Base-by-base conservation (phyloP, 139 green algal genomes). In the Pseudopediastrum boryanum region DNA sequence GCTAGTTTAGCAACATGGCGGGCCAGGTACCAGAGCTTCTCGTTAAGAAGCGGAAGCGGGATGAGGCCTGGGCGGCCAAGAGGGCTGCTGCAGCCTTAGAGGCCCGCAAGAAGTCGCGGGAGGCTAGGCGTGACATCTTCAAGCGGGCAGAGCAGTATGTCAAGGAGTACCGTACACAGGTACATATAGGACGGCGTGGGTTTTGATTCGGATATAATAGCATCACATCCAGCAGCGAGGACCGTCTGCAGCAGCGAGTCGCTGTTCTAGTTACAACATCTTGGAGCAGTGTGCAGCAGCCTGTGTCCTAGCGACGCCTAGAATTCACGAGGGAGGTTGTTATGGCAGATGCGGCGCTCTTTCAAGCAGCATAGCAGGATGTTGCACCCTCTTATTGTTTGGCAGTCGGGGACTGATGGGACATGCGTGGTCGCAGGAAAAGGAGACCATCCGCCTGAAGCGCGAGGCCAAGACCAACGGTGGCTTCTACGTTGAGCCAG, bases 141-240 rank as follows among this genome's bases (percentile, higher is more conserved):
- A 99, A 99, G 90, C 87, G 93, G 42, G 96, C 96, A 33, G 96
- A 98, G 92, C 69, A 91, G 77, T 99, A 98, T 84, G 94, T 98
- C n/a, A 94, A 97, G 84, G 95, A 99, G 86, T 98, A 98, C 92
- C 88, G 95, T 21, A n/a, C 86, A 41, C 85, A 98, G 94, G 95
- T 96, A 66, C 10, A 43, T 19, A 29, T 58, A n/a, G 50, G 16
- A 16, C 16, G n/a, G n/a, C n/a, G n/a, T n/a, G n/a, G n/a, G n/a
- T n/a, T n/a, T n/a, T n/a, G n/a, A n/a, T n/a, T n/a, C n/a, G n/a
- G n/a, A n/a, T n/a, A 72, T 31, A 31, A 70, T n/a, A 35, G 52
- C 62, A 43, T 66, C 38, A 2, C n/a, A 25, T 23, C 41, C 35
- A 9, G 16, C n/a, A 27, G 44, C 2, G 58, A 80, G 62, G 62